Evolutionary conservation across 306 rosid species (phyloP).

Genomic region (Echinosophora koreensis): DNA sequence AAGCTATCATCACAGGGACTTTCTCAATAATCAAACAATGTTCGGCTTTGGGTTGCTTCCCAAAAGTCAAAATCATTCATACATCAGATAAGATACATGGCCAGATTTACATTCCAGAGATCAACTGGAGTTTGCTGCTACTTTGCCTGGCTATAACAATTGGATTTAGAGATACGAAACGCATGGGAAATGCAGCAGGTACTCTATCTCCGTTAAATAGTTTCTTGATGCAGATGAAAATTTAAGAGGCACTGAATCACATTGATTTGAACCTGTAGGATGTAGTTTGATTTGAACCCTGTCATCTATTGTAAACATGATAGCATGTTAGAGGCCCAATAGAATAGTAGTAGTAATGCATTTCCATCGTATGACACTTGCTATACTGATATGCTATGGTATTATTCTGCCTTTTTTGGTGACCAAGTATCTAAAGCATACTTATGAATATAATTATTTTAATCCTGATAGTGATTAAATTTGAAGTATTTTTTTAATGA

Average conservation of each 20-base stretch:
- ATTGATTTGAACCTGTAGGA: neutral
- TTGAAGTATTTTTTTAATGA: constrained; percentile 2
- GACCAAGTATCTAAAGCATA: constrained; percentile 3
- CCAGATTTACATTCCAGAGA: constrained; percentile 95
- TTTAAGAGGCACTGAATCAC: neutral
- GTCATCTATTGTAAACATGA: constrained; percentile 3
- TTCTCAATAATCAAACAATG: constrained; percentile 97
- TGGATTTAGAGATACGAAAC: constrained; percentile 96
- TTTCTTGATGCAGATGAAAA: constrained; percentile 22
- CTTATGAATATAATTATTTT: neutral
- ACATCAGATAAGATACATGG: constrained; percentile 92
- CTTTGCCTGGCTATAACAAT: constrained; percentile 85
- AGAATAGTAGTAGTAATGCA: neutral
- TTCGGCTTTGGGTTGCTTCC: constrained; percentile 89
- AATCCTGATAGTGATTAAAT: neutral
- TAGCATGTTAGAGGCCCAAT: neutral
- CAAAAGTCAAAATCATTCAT: constrained; percentile 84
- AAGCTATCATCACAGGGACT: constrained; percentile 94
- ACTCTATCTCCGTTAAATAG: constrained; percentile 40
- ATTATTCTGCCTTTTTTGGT: neutral
- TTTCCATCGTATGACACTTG: neutral
- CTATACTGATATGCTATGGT: neutral
- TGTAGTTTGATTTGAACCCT: constrained; percentile 2
- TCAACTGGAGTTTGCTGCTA: constrained; percentile 90
- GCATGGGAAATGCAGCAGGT: constrained; percentile 99